These are phyloP conservation scores for Flaveria brownii DNA, from an alignment of 129 eudicot species.

Conservation along the genomic window DNA sequence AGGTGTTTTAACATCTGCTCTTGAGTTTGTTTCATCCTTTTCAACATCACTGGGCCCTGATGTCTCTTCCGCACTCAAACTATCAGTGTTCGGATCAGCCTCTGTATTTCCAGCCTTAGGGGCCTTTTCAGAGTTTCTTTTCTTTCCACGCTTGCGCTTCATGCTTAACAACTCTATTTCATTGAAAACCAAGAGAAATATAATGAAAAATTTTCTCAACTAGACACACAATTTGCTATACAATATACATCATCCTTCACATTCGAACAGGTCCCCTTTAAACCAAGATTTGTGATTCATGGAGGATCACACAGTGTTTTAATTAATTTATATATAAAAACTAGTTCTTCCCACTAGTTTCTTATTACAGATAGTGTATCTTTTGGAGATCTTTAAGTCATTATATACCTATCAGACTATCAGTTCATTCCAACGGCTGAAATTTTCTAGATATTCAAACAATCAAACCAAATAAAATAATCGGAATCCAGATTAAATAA, in stretches of 20 bases:
- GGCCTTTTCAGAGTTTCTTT: constrained; percentile 54
- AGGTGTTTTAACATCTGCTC: constrained; percentile 53
- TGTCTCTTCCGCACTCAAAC: constrained; percentile 47
- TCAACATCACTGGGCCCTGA: constrained; percentile 49
- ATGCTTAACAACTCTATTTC: constrained; percentile 31
- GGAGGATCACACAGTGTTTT: background rate
- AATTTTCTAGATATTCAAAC: background rate
- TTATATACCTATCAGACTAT: background rate
- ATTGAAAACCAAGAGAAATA: background rate
- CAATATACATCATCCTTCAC: background rate
- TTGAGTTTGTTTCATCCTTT: constrained; percentile 57
- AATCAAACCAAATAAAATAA: background rate
- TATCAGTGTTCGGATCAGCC: constrained; percentile 38
- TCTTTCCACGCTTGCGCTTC: constrained; percentile 85
- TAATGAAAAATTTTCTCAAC: background rate
- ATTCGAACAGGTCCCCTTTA: background rate
- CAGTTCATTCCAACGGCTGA: background rate
- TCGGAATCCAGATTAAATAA: background rate
- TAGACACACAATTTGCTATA: background rate
- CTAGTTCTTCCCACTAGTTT: background rate
- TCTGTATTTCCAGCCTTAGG: constrained; percentile 36
- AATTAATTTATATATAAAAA: background rate
- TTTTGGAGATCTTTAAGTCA: background rate
- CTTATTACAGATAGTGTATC: no score
- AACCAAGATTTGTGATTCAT: background rate